These are phyloP conservation scores for Kurtzmaniella quercitrusa DNA, from an alignment of 1,139 yeast species.

Conservation along the genomic window DNA sequence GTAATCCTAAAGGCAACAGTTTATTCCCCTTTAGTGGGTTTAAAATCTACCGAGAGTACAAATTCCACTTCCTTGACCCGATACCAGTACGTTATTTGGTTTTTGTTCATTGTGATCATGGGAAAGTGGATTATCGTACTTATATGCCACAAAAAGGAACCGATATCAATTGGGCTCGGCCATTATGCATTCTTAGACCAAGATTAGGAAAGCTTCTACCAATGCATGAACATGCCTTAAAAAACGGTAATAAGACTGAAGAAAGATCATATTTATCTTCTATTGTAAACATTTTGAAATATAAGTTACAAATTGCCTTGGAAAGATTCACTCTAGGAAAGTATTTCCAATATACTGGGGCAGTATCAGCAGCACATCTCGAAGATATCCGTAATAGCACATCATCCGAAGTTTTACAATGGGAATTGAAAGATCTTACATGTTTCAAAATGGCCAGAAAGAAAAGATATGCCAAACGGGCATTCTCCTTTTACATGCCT, in stretches of 20 bases:
- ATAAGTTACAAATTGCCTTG: conserved; percentile 18
- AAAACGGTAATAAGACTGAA: not conserved
- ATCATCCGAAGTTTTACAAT: conserved; percentile 21
- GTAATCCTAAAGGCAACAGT: conserved; percentile 29
- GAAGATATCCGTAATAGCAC: conserved; percentile 18
- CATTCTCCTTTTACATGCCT: conserved; percentile 51
- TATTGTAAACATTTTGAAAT: conserved; percentile 9
- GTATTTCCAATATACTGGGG: conserved; percentile 24
- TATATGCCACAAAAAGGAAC: conserved; percentile 28
- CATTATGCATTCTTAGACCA: conserved; percentile 46
- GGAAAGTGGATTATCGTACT: conserved; percentile 45
- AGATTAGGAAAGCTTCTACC: conserved; percentile 13
- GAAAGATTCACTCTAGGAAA: conserved; percentile 19
- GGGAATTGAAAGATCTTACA: conserved; percentile 31
- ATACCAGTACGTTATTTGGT: conserved; percentile 45
- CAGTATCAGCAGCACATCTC: conserved; percentile 13
- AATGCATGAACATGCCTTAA: conserved; percentile 8
- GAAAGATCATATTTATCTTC: not conserved
- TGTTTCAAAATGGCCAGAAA: conserved; percentile 65
- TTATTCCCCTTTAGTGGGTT: conserved; percentile 55
- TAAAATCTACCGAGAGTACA: conserved; percentile 50
- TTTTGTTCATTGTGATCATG: conserved; percentile 53
- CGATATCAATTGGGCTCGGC: conserved; percentile 49
- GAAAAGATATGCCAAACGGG: conserved; percentile 51
- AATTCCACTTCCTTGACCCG: conserved; percentile 34